A percentile compares a stretch with the other conserved stretches of the same genome.
phyloP scores from a whole-genome alignment of 106 monocot genomes.

The Posidonia australis region DNA sequence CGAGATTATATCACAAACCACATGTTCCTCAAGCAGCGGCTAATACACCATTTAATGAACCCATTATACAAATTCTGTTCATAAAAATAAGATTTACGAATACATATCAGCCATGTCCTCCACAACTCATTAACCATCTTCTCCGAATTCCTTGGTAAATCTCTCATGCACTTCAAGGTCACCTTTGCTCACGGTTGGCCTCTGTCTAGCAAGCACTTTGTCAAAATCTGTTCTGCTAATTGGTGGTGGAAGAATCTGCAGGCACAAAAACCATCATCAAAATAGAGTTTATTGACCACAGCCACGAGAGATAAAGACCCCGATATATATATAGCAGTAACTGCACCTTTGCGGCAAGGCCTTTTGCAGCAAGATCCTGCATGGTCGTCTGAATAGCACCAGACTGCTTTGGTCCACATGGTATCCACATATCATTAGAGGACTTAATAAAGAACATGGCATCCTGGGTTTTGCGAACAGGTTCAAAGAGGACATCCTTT shows the following conservation, averaged over 20 bases:
- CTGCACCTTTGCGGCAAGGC: slow-evolving; percentile 45
- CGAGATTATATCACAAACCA: too few relatives aligned
- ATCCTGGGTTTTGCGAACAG: slow-evolving; percentile 82
- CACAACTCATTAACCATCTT: slow-evolving; percentile 31
- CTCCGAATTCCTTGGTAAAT: slow-evolving; percentile 79
- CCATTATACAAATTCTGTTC: too few relatives aligned
- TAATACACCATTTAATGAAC: too few relatives aligned
- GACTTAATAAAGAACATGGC: slow-evolving; percentile 66
- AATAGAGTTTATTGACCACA: not conserved
- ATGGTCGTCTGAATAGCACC: slow-evolving; percentile 61
- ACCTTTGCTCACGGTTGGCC: slow-evolving; percentile 58
- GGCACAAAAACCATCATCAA: not conserved
- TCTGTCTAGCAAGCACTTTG: slow-evolving; percentile 61
- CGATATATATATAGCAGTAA: not conserved
- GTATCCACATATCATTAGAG: slow-evolving; percentile 47
- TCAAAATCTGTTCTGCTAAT: slow-evolving; percentile 59
- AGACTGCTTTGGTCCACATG: slow-evolving; percentile 54
- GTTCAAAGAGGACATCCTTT: slow-evolving; percentile 76
- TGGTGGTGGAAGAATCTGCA: slow-evolving; percentile 64
- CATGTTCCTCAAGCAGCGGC: too few relatives aligned
- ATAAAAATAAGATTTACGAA: not conserved
- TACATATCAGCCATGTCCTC: not conserved
- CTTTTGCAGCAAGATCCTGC: slow-evolving; percentile 64
- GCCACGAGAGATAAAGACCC: not conserved
- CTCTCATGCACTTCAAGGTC: slow-evolving; percentile 69